Percentiles rank a stretch among this genome's conserved stretches.
phyloP scores from a whole-genome alignment of 768 basidiomycete genomes.

The Inosperma sp. region DNA sequence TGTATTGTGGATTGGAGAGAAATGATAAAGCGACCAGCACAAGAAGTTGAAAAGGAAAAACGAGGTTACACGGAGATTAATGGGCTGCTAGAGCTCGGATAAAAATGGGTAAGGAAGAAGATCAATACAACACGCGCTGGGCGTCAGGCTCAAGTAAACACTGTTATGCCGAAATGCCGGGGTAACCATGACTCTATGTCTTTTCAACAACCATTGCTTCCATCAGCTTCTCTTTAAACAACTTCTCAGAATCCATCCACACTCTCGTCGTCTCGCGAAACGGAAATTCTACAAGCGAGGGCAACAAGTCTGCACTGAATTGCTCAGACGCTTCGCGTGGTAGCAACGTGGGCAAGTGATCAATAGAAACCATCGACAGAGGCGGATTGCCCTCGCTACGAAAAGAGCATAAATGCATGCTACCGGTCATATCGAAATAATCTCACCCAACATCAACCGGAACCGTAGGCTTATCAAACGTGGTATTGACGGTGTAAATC shows the following conservation, averaged over 20 bases:
- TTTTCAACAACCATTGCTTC: conserved; percentile 41
- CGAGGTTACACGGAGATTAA: conserved; percentile 23
- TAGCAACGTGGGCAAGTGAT: conserved; percentile 92
- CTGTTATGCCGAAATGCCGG: background rate
- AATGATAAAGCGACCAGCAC: conserved; percentile 52
- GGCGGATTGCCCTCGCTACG: conserved; percentile 53
- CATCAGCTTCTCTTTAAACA: conserved; percentile 60
- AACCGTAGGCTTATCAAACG: conserved; percentile 88
- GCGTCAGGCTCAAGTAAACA: no score
- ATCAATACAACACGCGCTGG: background rate
- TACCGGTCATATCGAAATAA: conserved; percentile 8
- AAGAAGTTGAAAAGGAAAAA: conserved; percentile 33
- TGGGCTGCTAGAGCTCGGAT: conserved; percentile 10
- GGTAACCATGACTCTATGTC: background rate
- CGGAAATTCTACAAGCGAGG: conserved; percentile 80
- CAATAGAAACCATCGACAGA: conserved; percentile 88
- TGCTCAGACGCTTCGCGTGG: conserved; percentile 97
- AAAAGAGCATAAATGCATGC: conserved; percentile 9
- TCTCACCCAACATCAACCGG: conserved; percentile 75
- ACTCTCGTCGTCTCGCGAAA: conserved; percentile 61
- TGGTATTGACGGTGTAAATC: conserved; percentile 90
- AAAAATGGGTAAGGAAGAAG: background rate
- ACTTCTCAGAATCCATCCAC: conserved; percentile 82
- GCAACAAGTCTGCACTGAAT: conserved; percentile 83
- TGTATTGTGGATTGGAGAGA: conserved; percentile 17